phyloP scores from a whole-genome alignment of 108 stramenopile genomes.

The Skeletonema tropicum region DNA sequence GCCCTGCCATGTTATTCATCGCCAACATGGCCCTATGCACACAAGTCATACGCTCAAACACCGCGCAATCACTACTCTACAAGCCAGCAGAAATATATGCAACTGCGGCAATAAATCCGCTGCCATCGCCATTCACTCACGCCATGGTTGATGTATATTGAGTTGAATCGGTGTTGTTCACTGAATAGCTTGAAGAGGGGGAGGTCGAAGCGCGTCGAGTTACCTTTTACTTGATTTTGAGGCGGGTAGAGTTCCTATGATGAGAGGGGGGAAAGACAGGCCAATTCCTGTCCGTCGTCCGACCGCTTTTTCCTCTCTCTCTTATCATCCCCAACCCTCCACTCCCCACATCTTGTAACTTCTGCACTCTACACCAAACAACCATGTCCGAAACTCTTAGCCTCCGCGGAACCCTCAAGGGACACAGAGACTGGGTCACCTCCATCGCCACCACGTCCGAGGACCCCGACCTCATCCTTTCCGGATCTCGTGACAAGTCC shows the following conservation, averaged over 20 bases:
- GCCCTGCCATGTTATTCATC: neutral
- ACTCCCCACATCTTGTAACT: neutral
- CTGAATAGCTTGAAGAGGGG: neutral
- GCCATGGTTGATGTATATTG: conserved; percentile 40
- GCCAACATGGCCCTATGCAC: neutral
- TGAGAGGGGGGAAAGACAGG: conserved; percentile 4
- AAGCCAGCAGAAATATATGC: too few relatives aligned
- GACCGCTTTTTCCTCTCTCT: neutral
- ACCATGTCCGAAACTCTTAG: conserved; percentile 93
- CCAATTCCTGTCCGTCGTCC: neutral
- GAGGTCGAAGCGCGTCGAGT: neutral
- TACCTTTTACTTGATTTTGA: conserved; percentile 5
- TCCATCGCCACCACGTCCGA: conserved; percentile 98
- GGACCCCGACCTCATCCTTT: conserved; percentile 97
- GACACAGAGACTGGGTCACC: conserved; percentile 99
- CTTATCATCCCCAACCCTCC: neutral
- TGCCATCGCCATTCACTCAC: conserved; percentile 29
- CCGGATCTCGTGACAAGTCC: conserved; percentile 97
- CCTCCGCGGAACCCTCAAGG: conserved; percentile 91
- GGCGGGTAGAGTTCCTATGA: neutral
- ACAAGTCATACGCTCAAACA: neutral
- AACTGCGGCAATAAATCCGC: neutral
- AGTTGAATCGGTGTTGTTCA: conserved; percentile 3
- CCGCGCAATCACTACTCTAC: neutral
- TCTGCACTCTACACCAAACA: conserved; percentile 12